phyloP scores from a whole-genome alignment of 371 early-diverging fungal genomes.

The Choanephora cucurbitarum region DNA sequence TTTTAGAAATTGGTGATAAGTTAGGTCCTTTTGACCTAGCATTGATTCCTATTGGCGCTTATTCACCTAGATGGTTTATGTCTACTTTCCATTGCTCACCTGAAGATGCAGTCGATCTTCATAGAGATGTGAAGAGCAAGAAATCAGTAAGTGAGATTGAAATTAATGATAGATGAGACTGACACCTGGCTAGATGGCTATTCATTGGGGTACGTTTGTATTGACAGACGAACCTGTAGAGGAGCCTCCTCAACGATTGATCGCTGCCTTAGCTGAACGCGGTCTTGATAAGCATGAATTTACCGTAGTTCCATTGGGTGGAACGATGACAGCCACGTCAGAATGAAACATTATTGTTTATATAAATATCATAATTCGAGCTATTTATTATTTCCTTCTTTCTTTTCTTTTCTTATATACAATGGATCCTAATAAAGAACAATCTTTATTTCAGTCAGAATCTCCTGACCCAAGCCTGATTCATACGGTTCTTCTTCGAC shows the following conservation, averaged over 20 bases:
- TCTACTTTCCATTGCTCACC: slow-evolving; percentile 74
- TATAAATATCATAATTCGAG: slow-evolving; percentile 1
- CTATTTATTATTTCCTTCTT: background rate
- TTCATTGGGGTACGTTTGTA: slow-evolving; percentile 51
- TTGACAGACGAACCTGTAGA: slow-evolving; percentile 57
- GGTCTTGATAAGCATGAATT: slow-evolving; percentile 58
- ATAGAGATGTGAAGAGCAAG: slow-evolving; percentile 68
- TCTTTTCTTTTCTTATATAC: background rate
- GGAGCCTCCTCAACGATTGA: slow-evolving; percentile 59
- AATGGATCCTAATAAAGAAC: background rate
- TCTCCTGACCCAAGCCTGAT: slow-evolving; percentile 37
- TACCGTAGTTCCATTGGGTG: slow-evolving; percentile 59
- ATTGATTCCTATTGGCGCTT: slow-evolving; percentile 84
- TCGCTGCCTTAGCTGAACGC: slow-evolving; percentile 46
- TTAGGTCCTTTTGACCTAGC: slow-evolving; percentile 73
- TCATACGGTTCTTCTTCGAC: slow-evolving; percentile 16
- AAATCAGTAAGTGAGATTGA: slow-evolving; percentile 69
- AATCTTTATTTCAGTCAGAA: slow-evolving; percentile 26
- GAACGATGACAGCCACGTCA: slow-evolving; percentile 34
- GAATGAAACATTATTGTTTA: slow-evolving; percentile 1
- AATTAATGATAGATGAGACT: no score
- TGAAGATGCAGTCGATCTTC: slow-evolving; percentile 77
- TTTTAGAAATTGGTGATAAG: slow-evolving; percentile 66
- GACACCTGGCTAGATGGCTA: slow-evolving; percentile 38
- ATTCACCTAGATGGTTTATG: slow-evolving; percentile 73